phyloP scores from a whole-genome alignment of 352 stramenopile species.

The Pythium oligandrum region DNA sequence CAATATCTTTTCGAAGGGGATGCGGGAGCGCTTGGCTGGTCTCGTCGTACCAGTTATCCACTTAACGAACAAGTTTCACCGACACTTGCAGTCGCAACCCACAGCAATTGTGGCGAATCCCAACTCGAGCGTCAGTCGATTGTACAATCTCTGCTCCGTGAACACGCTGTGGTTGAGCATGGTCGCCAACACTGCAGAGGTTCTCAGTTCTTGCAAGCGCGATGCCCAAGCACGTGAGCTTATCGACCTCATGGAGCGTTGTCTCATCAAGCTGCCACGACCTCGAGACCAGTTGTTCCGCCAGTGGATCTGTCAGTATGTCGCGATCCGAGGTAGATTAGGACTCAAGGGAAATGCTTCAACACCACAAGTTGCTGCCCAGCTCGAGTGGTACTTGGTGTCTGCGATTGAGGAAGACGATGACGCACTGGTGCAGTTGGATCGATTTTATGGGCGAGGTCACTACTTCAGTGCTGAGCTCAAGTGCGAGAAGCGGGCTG shows the following conservation, averaged over 20 bases:
- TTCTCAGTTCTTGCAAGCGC: not conserved
- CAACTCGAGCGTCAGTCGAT: too few species aligned
- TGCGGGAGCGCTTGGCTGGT: too few species aligned
- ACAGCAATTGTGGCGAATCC: too few species aligned
- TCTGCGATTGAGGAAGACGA: not conserved
- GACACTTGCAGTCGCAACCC: constrained; percentile 1
- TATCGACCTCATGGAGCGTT: constrained; percentile 7
- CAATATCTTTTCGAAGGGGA: too few species aligned
- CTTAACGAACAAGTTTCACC: constrained; percentile 7
- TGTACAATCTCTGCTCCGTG: too few species aligned
- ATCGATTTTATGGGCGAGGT: constrained; percentile 3
- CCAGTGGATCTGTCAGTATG: too few species aligned
- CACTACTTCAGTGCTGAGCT: not conserved
- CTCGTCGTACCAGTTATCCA: not conserved
- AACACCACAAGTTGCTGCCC: not conserved
- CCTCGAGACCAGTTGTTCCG: too few species aligned
- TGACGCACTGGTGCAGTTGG: constrained; percentile 4
- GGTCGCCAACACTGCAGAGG: constrained; percentile 1
- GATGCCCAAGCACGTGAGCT: constrained; percentile 5
- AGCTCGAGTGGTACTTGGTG: constrained; percentile 6
- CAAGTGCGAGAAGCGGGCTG: not conserved
- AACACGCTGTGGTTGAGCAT: not conserved
- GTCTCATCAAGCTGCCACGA: constrained; percentile 3
- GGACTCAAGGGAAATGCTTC: not conserved
- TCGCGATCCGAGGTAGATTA: too few species aligned